Conservation (phyloP, 495 filamentous ascomycete genomes). For the Polyplosphaeria fusca region DNA sequence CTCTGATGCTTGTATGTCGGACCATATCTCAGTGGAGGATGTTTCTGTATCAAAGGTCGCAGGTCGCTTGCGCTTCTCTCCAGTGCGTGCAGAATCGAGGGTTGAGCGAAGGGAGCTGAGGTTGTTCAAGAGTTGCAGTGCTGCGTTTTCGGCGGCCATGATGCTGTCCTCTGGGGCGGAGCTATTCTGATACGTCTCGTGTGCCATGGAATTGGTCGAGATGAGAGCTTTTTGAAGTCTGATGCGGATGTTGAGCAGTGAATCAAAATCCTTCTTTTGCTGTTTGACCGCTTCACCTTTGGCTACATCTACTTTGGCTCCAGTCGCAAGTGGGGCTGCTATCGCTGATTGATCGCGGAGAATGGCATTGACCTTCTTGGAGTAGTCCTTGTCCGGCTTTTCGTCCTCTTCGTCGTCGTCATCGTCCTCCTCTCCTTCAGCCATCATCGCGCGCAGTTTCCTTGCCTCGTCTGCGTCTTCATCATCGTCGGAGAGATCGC, state of each 20-base stretch:
- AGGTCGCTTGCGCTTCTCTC: constrained; percentile 47
- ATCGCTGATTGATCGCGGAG: constrained; percentile 64
- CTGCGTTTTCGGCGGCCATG: constrained; percentile 81
- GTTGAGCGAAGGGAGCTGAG: constrained; percentile 68
- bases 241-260: constrained; percentile 81
- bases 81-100: constrained; percentile 57
- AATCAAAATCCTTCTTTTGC: constrained; percentile 81
- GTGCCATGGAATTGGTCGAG: constrained; percentile 71
- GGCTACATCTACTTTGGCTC: constrained; percentile 70
- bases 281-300: constrained; percentile 83
- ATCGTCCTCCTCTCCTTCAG: constrained; percentile 41
- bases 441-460: constrained; percentile 28
- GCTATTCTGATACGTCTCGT: constrained; percentile 11
- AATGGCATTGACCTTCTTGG: constrained; percentile 56
- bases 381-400: constrained; percentile 40
- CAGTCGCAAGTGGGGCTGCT: constrained; percentile 64
- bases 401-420: constrained; percentile 29
- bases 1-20: constrained; percentile 66
- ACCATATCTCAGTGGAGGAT: constrained; percentile 62
- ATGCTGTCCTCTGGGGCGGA: constrained; percentile 45
- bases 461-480: constrained; percentile 25
- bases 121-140: constrained; percentile 79
- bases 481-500: constrained; percentile 38
- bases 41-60: constrained; percentile 46
- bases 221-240: constrained; percentile 86